phyloP scores from a whole-genome alignment of 2,329 filamentous ascomycete species.

The Drechslerella stenobrocha region DNA sequence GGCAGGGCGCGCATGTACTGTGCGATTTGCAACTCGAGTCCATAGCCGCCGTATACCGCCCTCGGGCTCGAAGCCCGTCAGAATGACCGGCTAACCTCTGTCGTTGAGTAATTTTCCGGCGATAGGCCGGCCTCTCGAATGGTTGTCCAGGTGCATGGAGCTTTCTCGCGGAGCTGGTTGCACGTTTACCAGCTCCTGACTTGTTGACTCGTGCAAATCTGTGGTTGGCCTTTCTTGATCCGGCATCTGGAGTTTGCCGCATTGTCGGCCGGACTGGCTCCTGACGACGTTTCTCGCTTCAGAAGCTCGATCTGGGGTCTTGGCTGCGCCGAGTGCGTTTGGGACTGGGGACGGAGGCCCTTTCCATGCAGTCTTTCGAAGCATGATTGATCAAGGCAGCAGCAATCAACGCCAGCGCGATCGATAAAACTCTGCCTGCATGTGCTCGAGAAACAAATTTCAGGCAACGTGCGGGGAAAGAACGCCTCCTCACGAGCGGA shows the following conservation, averaged over 20 bases:
- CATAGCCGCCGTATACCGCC: conserved; percentile 1
- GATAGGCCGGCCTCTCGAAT: neutral
- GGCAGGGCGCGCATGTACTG: too few species aligned
- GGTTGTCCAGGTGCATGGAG: neutral
- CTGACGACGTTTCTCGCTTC: conserved; percentile 49
- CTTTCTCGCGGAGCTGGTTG: too few species aligned
- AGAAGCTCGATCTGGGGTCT: conserved; percentile 45
- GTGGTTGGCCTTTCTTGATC: conserved; percentile 32
- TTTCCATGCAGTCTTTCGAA: conserved; percentile 24
- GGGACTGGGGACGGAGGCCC: conserved; percentile 41
- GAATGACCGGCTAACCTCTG: neutral
- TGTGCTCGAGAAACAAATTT: conserved; percentile 6
- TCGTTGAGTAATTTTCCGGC: neutral
- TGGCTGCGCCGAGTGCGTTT: conserved; percentile 48
- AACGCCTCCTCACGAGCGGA: conserved; percentile 1
- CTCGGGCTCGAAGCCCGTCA: neutral
- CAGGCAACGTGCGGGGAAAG: neutral
- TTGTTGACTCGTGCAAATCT: conserved; percentile 1
- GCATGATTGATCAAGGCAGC: conserved; percentile 5
- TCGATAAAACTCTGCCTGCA: conserved; percentile 5
- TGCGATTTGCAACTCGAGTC: neutral
- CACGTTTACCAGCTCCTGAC: too few species aligned
- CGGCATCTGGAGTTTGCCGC: conserved; percentile 37
- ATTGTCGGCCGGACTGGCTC: conserved; percentile 41
- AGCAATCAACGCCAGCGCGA: conserved; percentile 7